Conservation (phyloP, 2,329 filamentous ascomycete species). For the Aspergillus japonicus region DNA sequence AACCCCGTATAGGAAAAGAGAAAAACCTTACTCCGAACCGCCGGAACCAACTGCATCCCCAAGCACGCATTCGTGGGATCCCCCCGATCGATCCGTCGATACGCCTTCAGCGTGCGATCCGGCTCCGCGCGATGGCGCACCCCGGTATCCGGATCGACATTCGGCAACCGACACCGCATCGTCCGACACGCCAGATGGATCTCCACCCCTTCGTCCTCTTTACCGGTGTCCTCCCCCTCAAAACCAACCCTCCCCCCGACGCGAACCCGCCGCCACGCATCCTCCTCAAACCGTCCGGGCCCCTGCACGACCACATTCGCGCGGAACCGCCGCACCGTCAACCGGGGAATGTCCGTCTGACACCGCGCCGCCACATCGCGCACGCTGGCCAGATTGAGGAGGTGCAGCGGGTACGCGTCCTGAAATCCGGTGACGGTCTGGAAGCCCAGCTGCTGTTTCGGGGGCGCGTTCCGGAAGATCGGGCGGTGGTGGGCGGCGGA, state of each 20-base stretch:
- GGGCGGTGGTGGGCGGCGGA: constrained; percentile 47
- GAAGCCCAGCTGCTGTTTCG: constrained; percentile 52
- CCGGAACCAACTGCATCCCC: constrained; percentile 53
- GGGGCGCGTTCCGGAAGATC: constrained; percentile 55
- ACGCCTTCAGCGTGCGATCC: constrained; percentile 49
- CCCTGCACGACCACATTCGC: constrained; percentile 59
- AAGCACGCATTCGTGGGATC: constrained; percentile 50
- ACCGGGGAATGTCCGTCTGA: constrained; percentile 36
- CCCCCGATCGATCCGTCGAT: constrained; percentile 53
- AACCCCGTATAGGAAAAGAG: neutral
- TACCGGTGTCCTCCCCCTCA: neutral
- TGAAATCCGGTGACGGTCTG: constrained; percentile 56
- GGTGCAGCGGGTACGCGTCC: constrained; percentile 59
- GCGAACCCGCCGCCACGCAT: constrained; percentile 55
- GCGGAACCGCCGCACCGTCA: constrained; percentile 57
- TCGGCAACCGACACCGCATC: constrained; percentile 57
- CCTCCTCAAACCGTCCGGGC: constrained; percentile 54
- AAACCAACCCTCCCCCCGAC: constrained; percentile 6
- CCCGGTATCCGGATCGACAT: constrained; percentile 58
- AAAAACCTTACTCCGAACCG: constrained; percentile 23
- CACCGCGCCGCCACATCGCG: constrained; percentile 50
- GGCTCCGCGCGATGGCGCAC: constrained; percentile 50
- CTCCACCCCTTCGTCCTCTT: constrained; percentile 15
- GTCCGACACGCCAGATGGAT: constrained; percentile 57
- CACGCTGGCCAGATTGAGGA: constrained; percentile 56